Evolutionary conservation across 2,329 filamentous ascomycete species (phyloP).

Genomic region (Paecilomyces fulvus): DNA sequence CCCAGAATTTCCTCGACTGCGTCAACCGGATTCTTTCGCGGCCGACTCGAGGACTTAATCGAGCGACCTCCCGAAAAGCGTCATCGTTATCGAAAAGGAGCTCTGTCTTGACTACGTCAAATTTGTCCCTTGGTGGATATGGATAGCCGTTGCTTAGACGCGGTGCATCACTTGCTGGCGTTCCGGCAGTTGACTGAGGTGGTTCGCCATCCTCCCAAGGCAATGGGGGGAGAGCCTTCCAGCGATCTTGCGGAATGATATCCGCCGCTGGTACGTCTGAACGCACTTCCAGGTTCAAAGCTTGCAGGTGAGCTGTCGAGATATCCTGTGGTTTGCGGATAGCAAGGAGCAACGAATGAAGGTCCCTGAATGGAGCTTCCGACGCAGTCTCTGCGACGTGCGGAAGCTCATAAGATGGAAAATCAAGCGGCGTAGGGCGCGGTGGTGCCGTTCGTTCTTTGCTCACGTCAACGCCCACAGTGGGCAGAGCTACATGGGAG

Average conservation of each 20-base stretch:
- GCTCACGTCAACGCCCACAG: slow-evolving; percentile 24
- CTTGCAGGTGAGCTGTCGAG: slow-evolving; percentile 27
- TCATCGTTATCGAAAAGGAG: slow-evolving; percentile 48
- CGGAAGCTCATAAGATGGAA: slow-evolving; percentile 40
- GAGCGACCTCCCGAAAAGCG: slow-evolving; percentile 48
- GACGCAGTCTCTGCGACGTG: slow-evolving; percentile 24
- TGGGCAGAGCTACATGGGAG: slow-evolving; percentile 18
- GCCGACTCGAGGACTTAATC: slow-evolving; percentile 37
- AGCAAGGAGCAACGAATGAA: slow-evolving; percentile 37
- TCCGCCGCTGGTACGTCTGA: slow-evolving; percentile 25
- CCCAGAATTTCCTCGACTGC: slow-evolving; percentile 54
- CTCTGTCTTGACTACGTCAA: slow-evolving; percentile 42
- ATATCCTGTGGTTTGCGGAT: slow-evolving; percentile 35
- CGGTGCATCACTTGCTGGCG: slow-evolving; percentile 10
- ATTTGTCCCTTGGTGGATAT: slow-evolving; percentile 41
- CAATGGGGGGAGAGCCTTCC: slow-evolving; percentile 28
- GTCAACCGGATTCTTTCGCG: slow-evolving; percentile 43
- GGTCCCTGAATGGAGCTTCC: slow-evolving; percentile 25
- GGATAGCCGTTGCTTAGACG: slow-evolving; percentile 42
- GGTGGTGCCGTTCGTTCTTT: slow-evolving; percentile 42
- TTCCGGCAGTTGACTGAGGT: slow-evolving; percentile 1
- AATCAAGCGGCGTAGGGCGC: slow-evolving; percentile 43
- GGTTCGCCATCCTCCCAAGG: slow-evolving; percentile 22
- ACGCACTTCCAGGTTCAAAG: slow-evolving; percentile 34
- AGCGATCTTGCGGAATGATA: slow-evolving; percentile 27